Percentiles rank a stretch among this genome's conserved stretches.
Evolutionary conservation across 345 rosid genomes (phyloP).

Genomic region (Bruguiera parviflora): DNA sequence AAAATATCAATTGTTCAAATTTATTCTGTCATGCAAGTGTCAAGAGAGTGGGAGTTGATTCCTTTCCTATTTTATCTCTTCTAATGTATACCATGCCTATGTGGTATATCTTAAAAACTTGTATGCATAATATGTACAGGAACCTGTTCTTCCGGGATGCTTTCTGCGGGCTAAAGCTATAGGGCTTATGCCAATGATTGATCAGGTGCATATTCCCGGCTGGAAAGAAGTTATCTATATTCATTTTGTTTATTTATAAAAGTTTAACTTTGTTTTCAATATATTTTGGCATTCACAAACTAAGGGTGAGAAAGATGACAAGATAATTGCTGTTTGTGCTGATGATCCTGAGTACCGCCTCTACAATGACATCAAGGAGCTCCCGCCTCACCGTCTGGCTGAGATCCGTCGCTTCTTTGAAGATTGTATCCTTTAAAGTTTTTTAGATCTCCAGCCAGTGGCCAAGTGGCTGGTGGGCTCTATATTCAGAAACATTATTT

Average conservation of each 20-base stretch:
- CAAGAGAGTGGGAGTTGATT: no score
- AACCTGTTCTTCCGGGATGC: conserved; percentile 37
- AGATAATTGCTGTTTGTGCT: conserved; percentile 38
- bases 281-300: conserved; percentile 1
- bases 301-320: conserved; percentile 36
- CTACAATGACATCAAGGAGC: conserved; percentile 32
- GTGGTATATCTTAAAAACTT: no score
- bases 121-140: conserved; percentile 10
- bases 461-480: background rate
- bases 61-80: no score
- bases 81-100: no score
- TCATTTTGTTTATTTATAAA: background rate
- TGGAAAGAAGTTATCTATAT: background rate
- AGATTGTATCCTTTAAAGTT: conserved; percentile 28
- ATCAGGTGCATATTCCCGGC: conserved; percentile 19
- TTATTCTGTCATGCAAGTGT: background rate
- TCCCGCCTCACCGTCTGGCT: conserved; percentile 35
- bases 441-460: background rate
- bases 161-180: conserved; percentile 37
- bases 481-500: background rate
- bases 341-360: conserved; percentile 37
- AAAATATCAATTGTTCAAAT: background rate
- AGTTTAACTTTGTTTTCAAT: background rate
- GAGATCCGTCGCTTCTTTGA: conserved; percentile 39
- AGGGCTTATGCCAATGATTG: conserved; percentile 37